Evolutionary conservation across 306 rosid genomes (phyloP), one percentile per base, ranked within the genome.

Genomic region (Castanea sativa): DNA sequence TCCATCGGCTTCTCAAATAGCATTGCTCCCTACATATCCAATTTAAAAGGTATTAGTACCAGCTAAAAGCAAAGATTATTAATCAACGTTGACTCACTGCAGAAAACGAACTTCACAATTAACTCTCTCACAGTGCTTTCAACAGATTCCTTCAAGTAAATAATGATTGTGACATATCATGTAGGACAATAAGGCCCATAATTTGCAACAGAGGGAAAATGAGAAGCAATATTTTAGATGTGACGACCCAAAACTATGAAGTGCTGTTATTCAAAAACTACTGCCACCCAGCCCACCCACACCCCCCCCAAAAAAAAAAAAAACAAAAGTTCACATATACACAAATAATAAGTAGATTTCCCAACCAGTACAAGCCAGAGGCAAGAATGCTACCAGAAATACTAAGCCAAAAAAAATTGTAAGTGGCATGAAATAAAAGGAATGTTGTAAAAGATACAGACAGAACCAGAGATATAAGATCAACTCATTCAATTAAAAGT

Each of bases 1-100:
- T 96, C 99, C 82, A 96, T 76, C 69, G 89, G 87, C 91, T 93
- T 96, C 76, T 93, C 99, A 78, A 96, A 93, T 79, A 96, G 85
- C 87, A 89, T 73, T 56, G 94, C 88, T 64, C 98, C 99, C 99
- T 96, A 45, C 15, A 59, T 81, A 55, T 59, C 85, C 74, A 51
- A 68, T 20, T 76, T 56, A 59, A 75, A 76, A 68, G 45, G 9
- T 45, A 71, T 71, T 21, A 74, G 75, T 13, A 67, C 64, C 55
- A 11, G 41, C 19, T 23, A 35, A 55, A 73, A 67, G 43, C 33
- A 65, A 60, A 64, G 58, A 15, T 8, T 25, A 69, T 77, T 3
- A 73, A 21, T 30, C 65, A 58, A 78, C 23, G 19, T 71, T 71
- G 18, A 75, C 30, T 20, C 53, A 2, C 51, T 5, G n/a, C 23